Conservation (phyloP, 164 flowering plant genomes). For the Magnolia officinalis region DNA sequence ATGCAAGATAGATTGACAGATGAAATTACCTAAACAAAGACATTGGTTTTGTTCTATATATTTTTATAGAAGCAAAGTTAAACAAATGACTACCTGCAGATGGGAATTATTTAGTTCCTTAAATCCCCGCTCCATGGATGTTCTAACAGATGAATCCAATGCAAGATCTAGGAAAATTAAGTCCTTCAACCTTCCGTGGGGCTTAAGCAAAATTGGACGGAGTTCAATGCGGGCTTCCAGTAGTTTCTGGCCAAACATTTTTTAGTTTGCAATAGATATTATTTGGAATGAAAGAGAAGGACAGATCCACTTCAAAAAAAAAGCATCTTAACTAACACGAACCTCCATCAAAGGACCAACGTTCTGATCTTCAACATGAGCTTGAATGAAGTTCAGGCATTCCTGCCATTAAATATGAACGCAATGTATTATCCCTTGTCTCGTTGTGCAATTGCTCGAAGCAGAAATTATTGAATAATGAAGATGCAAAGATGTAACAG, state of each 20-base stretch:
- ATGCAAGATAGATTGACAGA: not conserved
- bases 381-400: slow-evolving; percentile 22
- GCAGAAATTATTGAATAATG: not conserved
- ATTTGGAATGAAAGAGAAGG: not conserved
- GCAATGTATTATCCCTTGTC: not conserved
- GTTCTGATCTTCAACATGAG: slow-evolving; percentile 23
- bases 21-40: not conserved
- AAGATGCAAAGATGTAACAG: not conserved
- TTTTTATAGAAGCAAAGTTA: not conserved
- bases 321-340: not conserved
- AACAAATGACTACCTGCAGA: slow-evolving; percentile 14
- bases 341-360: slow-evolving; percentile 29
- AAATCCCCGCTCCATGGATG: slow-evolving; percentile 26
- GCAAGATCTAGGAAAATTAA: slow-evolving; percentile 30
- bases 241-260: slow-evolving; percentile 18
- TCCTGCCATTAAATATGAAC: slow-evolving; percentile 19
- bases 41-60: not conserved
- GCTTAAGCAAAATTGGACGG: slow-evolving; percentile 19
- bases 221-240: slow-evolving; percentile 27
- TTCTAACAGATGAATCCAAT: slow-evolving; percentile 29
- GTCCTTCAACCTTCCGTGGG: slow-evolving; percentile 31
- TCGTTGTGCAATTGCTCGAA: not conserved
- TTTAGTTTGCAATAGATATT: not conserved
- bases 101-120: slow-evolving; percentile 17
- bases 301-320: not conserved